These are phyloP conservation scores for Fusarium buxicola DNA, from an alignment of 2,329 filamentous ascomycete genomes.

Conservation along the genomic window DNA sequence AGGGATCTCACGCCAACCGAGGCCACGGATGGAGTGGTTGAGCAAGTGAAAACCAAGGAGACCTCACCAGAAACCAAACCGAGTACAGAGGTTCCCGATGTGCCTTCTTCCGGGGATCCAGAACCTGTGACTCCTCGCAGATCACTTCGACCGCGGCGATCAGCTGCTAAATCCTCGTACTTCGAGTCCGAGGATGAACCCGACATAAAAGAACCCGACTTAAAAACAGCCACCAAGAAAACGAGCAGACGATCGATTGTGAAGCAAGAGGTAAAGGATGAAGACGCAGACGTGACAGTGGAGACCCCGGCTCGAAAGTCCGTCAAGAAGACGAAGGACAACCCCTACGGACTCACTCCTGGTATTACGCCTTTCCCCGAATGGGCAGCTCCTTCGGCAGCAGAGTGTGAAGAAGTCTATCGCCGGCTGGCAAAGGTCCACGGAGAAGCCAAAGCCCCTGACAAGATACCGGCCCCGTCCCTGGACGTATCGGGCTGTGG, in stretches of 20 bases:
- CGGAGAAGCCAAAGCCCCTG: constrained; percentile 39
- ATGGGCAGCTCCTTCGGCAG: constrained; percentile 38
- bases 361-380: constrained; percentile 45
- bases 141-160: constrained; percentile 28
- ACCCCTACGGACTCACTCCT: constrained; percentile 45
- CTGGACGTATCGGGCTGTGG: constrained; percentile 45
- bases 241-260: not conserved
- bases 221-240: constrained; percentile 7
- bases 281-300: constrained; percentile 8
- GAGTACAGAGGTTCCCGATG: not conserved
- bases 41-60: constrained; percentile 7
- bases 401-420: constrained; percentile 42
- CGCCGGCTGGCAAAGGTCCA: constrained; percentile 38
- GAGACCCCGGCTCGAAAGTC: constrained; percentile 30
- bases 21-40: not conserved
- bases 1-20: constrained; percentile 1
- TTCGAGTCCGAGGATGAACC: constrained; percentile 40
- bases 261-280: constrained; percentile 33
- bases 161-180: constrained; percentile 30
- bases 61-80: constrained; percentile 1
- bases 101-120: not conserved
- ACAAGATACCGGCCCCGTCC: constrained; percentile 45
- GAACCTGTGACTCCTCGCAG: constrained; percentile 13
- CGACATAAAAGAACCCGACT: not conserved
- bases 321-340: constrained; percentile 42